Evolutionary conservation across 768 basidiomycete species (phyloP).

Genomic region (Termitomyces sp.): DNA sequence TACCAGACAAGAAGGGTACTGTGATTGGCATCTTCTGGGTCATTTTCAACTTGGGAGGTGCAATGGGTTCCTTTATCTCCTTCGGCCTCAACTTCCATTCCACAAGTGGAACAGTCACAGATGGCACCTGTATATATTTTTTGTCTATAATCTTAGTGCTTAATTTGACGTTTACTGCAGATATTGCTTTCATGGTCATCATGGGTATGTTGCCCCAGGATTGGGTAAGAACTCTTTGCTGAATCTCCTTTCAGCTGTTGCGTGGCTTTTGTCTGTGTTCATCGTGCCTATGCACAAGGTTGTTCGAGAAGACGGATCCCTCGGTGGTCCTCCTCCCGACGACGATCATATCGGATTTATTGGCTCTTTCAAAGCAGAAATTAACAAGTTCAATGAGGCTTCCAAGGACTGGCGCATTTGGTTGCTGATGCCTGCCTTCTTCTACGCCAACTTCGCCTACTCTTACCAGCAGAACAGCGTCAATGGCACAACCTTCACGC

Average conservation of each 20-base stretch:
- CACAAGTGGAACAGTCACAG: conserved; percentile 23
- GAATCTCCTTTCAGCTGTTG: conserved; percentile 13
- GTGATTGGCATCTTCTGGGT: conserved; percentile 27
- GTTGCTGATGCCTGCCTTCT: conserved; percentile 25
- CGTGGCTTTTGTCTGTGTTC: conserved; percentile 20
- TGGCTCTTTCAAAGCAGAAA: conserved; percentile 17
- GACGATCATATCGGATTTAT: conserved; percentile 8
- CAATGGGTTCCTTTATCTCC: conserved; percentile 27
- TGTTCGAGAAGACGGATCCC: conserved; percentile 21
- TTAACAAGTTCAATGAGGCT: conserved; percentile 17
- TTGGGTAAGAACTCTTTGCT: neutral
- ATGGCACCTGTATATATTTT: conserved; percentile 24
- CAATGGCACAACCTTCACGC: conserved; percentile 24
- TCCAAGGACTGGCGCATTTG: conserved; percentile 24
- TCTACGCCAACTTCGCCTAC: conserved; percentile 29
- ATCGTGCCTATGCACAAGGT: conserved; percentile 24
- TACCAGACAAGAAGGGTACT: conserved; percentile 23
- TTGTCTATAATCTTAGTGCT: neutral
- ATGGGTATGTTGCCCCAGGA: conserved; percentile 23
- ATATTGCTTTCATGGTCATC: conserved; percentile 27
- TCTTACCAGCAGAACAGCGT: conserved; percentile 27
- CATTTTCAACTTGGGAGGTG: conserved; percentile 27
- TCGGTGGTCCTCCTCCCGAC: conserved; percentile 16
- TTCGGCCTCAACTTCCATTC: conserved; percentile 25
- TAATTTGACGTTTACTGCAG: conserved; percentile 7